Base-by-base conservation (phyloP, 345 rosid species). In the Citrus cavaleriei region DNA sequence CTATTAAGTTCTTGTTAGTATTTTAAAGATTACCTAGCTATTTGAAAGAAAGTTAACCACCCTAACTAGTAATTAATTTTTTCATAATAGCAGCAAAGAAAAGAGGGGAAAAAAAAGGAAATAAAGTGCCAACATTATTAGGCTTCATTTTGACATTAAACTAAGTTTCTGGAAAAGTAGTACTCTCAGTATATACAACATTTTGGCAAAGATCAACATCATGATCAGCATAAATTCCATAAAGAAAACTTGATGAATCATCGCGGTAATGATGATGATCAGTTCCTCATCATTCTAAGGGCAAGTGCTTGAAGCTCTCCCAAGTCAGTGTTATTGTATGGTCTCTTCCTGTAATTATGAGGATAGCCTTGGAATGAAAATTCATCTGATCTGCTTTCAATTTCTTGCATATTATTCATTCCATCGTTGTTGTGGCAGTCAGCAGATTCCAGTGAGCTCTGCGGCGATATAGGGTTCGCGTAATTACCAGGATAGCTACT, bases 221-320 rank as follows among this genome's bases (percentile, higher is more conserved):
- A 78, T 28, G 49, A 27, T 28, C 27, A 72, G 42, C 57, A 79
- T 76, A 60, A 58, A 38, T 28, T 68, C 37, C 51, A 27, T 30
- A 5, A 62, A 63, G 76, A 42, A 75, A 74, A 35, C 25, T 7
- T 21, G 25, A 70, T 54, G 22, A 54, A 5, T 54, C 58, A 35
- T 25, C 13, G 46, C 28, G 62, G 40, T 58, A 2, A 9, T 38
- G 19, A 28, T 77, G 27, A 49, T 62, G 42, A 70, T 86, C 75
- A 92, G 80, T 88, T 90, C 87, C 87, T 91, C 97, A 87, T 94
- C 98, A 94, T 94, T 79, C 91, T 87, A 81, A 87, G 87, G 54
- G 95, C 97, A 78, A 94, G 88, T 72, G 92, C 95, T 80, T 94
- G 97, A 83, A 94, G 95, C 87, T 94, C 98, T 77, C 95, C 87